Evolutionary conservation across 1,284 basidiomycete species (phyloP).

Genomic region (Naganishia cerealis): DNA sequence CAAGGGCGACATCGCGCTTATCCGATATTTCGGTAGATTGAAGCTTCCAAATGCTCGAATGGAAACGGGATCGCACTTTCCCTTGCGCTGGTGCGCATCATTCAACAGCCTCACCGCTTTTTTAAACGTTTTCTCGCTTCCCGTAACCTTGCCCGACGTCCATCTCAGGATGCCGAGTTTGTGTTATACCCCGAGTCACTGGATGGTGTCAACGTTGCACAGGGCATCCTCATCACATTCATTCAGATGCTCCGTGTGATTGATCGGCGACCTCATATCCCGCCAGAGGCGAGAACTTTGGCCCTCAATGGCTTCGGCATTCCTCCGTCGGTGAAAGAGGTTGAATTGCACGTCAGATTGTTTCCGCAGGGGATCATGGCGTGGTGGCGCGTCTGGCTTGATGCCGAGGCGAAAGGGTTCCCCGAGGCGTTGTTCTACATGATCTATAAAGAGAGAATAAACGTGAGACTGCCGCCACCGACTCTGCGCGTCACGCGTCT

Average conservation of each 20-base stretch:
- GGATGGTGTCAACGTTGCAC: neutral
- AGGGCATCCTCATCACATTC: slow-evolving; percentile 1
- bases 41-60: neutral
- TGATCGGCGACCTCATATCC: neutral
- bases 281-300: neutral
- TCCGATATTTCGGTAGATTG: neutral
- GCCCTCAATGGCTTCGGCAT: neutral
- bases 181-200: neutral
- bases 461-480: neutral
- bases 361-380: neutral
- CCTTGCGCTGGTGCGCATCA: neutral
- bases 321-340: neutral
- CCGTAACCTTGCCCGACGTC: neutral
- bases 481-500: neutral
- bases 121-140: neutral
- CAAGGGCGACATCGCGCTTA: neutral
- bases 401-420: neutral
- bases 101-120: neutral
- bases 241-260: neutral
- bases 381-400: neutral
- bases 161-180: neutral
- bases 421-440: neutral
- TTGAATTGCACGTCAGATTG: neutral
- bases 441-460: neutral
- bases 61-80: neutral